Conservation (phyloP, 306 rosid species). For the Quillaja saponaria region DNA sequence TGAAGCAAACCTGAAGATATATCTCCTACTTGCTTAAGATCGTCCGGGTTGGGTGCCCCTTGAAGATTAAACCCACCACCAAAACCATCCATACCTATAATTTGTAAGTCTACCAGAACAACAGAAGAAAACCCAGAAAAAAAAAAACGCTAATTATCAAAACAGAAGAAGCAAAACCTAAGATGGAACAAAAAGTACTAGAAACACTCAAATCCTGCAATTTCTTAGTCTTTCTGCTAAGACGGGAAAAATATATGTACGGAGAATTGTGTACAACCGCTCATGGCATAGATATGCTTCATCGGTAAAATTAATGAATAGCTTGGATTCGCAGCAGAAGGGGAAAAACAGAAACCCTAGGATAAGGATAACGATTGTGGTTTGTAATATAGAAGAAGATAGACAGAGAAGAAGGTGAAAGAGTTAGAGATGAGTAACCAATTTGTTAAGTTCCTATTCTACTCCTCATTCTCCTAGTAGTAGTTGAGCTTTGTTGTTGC, state of each 20-base stretch:
- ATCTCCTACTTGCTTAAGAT: constrained; percentile 57
- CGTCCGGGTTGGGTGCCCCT: constrained; percentile 52
- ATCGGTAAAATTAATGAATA: constrained; percentile 10
- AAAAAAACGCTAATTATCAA: constrained; percentile 9
- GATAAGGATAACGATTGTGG: constrained; percentile 41
- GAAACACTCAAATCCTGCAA: constrained; percentile 33
- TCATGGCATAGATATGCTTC: background rate
- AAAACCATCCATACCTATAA: constrained; percentile 67
- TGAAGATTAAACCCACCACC: constrained; percentile 64
- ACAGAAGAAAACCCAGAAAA: constrained; percentile 23
- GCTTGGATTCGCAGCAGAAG: constrained; percentile 25
- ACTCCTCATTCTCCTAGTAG: constrained; percentile 1
- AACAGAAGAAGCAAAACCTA: constrained; percentile 3
- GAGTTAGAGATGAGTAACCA: background rate
- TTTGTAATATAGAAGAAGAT: background rate
- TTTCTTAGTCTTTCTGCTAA: constrained; percentile 32
- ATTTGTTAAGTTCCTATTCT: background rate
- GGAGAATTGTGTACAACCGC: constrained; percentile 9
- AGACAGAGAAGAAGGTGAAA: constrained; percentile 11
- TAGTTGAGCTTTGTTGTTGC: too few species aligned
- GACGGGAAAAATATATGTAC: constrained; percentile 33
- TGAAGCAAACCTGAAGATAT: constrained; percentile 65
- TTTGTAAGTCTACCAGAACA: background rate
- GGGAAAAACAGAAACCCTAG: constrained; percentile 54
- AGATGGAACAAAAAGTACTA: background rate